Conservation (phyloP, 1,284 basidiomycete genomes). For the Mycena sp. region DNA sequence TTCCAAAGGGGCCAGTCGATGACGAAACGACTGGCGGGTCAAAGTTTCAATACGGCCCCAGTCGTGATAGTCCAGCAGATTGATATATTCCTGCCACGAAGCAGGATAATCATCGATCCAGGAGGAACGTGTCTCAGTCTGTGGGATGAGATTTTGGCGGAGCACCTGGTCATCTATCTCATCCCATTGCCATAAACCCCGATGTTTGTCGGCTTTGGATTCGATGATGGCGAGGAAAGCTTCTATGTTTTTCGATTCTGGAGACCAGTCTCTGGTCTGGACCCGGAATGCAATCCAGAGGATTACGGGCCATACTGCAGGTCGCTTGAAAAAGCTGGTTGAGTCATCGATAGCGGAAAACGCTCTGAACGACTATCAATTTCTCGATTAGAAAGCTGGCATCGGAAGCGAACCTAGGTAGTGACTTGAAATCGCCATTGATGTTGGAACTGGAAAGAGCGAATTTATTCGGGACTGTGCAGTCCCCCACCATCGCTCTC, state of each 20-base stretch:
- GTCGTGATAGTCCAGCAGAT: background rate
- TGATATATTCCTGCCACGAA: constrained; percentile 18
- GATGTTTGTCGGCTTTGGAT: background rate
- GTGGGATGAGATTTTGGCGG: constrained; percentile 9
- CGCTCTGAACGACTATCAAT: constrained; percentile 1
- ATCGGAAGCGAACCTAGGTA: constrained; percentile 10
- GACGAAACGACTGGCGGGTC: background rate
- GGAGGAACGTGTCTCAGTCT: background rate
- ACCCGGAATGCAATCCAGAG: constrained; percentile 25
- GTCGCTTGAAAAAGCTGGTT: constrained; percentile 1
- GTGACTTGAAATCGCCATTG: constrained; percentile 5
- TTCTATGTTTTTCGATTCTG: background rate
- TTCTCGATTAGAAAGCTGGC: background rate
- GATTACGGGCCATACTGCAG: constrained; percentile 22
- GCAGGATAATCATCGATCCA: constrained; percentile 24
- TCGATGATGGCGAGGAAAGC: constrained; percentile 12
- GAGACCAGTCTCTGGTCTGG: constrained; percentile 4
- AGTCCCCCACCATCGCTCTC: background rate
- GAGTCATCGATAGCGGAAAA: background rate
- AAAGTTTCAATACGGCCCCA: constrained; percentile 7
- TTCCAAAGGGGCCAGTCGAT: background rate
- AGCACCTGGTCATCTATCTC: constrained; percentile 19
- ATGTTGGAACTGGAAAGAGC: constrained; percentile 4
- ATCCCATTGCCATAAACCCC: constrained; percentile 21
- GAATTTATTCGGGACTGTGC: constrained; percentile 3